phyloP scores from a whole-genome alignment of 805 yeast genomes.

The Tetrapisispora iriomotensis region DNA sequence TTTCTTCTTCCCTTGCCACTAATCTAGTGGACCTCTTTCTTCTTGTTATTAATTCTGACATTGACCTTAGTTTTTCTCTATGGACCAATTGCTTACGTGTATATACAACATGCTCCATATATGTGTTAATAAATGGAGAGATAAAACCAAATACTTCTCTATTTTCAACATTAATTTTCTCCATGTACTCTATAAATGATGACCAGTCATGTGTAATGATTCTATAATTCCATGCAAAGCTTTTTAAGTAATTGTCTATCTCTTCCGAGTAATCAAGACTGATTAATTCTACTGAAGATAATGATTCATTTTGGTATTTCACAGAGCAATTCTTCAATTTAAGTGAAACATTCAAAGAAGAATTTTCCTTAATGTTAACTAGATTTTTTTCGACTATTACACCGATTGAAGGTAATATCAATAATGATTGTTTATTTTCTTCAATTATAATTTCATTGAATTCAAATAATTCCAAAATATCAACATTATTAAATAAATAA shows the following conservation, averaged over 20 bases:
- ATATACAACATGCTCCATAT: constrained; percentile 19
- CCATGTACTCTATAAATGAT: constrained; percentile 14
- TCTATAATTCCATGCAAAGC: constrained; percentile 14
- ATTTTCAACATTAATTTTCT: constrained; percentile 6
- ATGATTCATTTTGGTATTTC: constrained; percentile 12
- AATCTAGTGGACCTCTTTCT: constrained; percentile 68
- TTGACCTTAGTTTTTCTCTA: constrained; percentile 52
- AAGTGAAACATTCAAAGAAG: constrained; percentile 15
- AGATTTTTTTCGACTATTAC: constrained; percentile 14
- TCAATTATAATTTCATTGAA: constrained; percentile 15
- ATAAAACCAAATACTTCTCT: constrained; percentile 8
- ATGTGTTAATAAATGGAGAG: constrained; percentile 9
- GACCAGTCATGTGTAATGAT: constrained; percentile 22
- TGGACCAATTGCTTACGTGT: constrained; percentile 27
- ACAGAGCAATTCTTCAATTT: constrained; percentile 25
- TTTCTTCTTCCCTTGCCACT: constrained; percentile 58
- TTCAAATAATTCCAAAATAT: constrained; percentile 12
- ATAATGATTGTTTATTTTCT: constrained; percentile 8
- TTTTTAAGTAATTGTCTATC: constrained; percentile 21
- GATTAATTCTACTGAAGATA: constrained; percentile 13
- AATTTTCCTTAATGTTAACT: constrained; percentile 4
- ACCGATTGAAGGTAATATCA: constrained; percentile 21
- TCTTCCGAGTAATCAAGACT: constrained; percentile 25
- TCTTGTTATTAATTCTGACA: constrained; percentile 53
- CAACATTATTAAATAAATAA: constrained; percentile 18